A percentile compares a stretch with the other conserved stretches of the same genome.
These are phyloP conservation scores for Dioscorea alata DNA, from an alignment of 106 monocot species.

Conservation along the genomic window DNA sequence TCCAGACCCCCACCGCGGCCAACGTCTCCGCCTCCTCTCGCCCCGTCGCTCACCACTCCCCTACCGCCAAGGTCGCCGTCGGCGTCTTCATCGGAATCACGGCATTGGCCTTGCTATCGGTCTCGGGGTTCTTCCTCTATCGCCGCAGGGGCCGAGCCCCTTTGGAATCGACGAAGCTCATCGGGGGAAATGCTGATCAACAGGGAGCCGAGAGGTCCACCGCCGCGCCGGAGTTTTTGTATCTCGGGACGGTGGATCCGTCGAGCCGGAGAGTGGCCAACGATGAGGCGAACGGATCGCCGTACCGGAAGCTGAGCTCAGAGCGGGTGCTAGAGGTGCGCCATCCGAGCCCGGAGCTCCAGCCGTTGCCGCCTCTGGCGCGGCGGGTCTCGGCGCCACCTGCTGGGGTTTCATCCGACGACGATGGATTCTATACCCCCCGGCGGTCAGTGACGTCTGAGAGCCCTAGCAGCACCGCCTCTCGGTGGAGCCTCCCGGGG, in stretches of 20 bases:
- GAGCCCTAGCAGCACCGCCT: constrained; percentile 10
- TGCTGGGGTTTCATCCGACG: constrained; percentile 14
- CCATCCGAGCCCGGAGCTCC: constrained; percentile 47
- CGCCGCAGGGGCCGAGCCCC: neutral
- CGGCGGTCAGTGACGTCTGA: constrained; percentile 25
- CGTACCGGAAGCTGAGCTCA: constrained; percentile 24
- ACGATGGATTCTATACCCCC: constrained; percentile 30
- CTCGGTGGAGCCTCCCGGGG: constrained; percentile 15
- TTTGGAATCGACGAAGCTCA: constrained; percentile 4
- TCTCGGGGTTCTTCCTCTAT: constrained; percentile 15
- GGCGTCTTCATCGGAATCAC: constrained; percentile 11
- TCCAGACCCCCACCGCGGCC: constrained; percentile 6
- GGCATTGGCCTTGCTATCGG: constrained; percentile 2
- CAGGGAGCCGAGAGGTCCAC: neutral
- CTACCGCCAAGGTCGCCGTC: constrained; percentile 4
- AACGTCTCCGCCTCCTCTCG: constrained; percentile 2
- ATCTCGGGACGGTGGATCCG: constrained; percentile 30
- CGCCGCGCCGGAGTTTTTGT: constrained; percentile 4
- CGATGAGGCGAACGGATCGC: constrained; percentile 11
- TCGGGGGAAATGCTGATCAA: neutral
- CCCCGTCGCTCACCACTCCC: neutral
- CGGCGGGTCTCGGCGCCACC: neutral
- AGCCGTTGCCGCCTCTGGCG: constrained; percentile 31
- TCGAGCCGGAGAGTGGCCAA: neutral
- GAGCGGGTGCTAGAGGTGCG: constrained; percentile 13